Percentiles rank a stretch among this genome's conserved stretches.
Evolutionary conservation across 257 asterid genomes (phyloP).

Genomic region (Solanum pimpinellifolium): DNA sequence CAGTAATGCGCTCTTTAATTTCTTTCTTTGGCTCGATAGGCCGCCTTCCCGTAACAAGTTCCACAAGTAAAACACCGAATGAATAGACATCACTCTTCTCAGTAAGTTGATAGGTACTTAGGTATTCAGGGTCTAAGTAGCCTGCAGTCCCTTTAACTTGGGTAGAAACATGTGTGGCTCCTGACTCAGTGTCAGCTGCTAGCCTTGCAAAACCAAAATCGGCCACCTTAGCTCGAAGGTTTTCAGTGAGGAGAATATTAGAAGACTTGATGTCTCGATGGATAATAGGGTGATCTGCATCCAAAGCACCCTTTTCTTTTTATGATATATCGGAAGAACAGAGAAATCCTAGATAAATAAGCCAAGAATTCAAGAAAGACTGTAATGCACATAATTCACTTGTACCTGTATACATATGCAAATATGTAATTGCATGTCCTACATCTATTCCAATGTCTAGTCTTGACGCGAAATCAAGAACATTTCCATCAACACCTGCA

Average conservation of each 20-base stretch:
- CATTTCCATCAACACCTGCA: constrained; percentile 48
- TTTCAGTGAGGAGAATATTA: constrained; percentile 84
- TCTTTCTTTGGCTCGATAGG: constrained; percentile 82
- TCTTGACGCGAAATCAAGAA: constrained; percentile 65
- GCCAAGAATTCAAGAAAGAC: neutral
- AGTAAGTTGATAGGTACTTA: constrained; percentile 82
- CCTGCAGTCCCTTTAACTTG: constrained; percentile 99
- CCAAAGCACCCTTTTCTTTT: neutral
- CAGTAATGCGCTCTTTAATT: constrained; percentile 67
- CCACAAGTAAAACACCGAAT: constrained; percentile 77
- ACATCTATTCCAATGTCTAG: constrained; percentile 85
- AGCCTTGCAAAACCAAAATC: constrained; percentile 91
- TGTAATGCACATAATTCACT: neutral
- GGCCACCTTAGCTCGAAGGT: constrained; percentile 88
- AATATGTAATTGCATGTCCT: constrained; percentile 93
- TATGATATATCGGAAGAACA: neutral
- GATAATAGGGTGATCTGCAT: constrained; percentile 87
- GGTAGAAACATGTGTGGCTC: constrained; percentile 89
- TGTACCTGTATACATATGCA: constrained; percentile 83
- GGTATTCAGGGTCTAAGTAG: constrained; percentile 91
- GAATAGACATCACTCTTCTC: constrained; percentile 96
- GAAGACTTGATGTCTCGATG: constrained; percentile 98
- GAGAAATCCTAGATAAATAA: neutral
- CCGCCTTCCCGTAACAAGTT: constrained; percentile 79
- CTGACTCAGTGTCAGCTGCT: constrained; percentile 64